These are phyloP conservation scores for Candida neerlandica DNA, from an alignment of 1,139 yeast species.

Conservation along the genomic window DNA sequence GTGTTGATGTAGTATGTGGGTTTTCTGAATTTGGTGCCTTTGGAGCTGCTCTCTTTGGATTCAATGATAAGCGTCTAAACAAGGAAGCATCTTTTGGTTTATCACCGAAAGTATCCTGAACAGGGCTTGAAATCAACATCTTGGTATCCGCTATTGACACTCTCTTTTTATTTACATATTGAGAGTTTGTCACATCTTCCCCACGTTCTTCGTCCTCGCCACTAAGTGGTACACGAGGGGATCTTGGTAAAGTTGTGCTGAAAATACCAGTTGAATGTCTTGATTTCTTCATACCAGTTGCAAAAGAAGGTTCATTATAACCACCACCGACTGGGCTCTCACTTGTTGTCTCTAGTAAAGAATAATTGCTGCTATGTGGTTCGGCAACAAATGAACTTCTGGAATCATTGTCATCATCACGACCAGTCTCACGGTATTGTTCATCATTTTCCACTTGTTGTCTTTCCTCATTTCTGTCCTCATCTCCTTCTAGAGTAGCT, in stretches of 20 bases:
- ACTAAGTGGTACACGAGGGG: slow-evolving; percentile 16
- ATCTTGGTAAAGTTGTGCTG: slow-evolving; percentile 21
- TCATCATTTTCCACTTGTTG: slow-evolving; percentile 10
- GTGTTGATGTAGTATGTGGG: neutral
- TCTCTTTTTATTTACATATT: slow-evolving; percentile 2
- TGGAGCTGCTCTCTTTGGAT: slow-evolving; percentile 52
- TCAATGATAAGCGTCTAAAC: slow-evolving; percentile 36
- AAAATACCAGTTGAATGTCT: slow-evolving; percentile 33
- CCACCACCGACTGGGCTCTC: slow-evolving; percentile 11
- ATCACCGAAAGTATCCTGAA: slow-evolving; percentile 50
- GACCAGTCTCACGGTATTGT: slow-evolving; percentile 11
- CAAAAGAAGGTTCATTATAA: slow-evolving; percentile 9
- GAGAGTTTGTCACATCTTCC: neutral
- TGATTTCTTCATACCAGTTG: slow-evolving; percentile 19
- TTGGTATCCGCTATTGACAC: slow-evolving; percentile 11
- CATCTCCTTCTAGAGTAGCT: slow-evolving; percentile 5
- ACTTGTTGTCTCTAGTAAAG: slow-evolving; percentile 5
- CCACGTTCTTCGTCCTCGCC: slow-evolving; percentile 11
- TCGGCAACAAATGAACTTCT: slow-evolving; percentile 7
- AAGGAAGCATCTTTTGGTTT: slow-evolving; percentile 18
- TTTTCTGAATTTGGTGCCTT: slow-evolving; percentile 28
- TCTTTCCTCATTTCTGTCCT: slow-evolving; percentile 3
- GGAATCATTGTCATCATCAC: slow-evolving; percentile 12
- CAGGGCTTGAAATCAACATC: slow-evolving; percentile 12
- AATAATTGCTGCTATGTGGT: slow-evolving; percentile 6